Conservation (phyloP, 2,329 filamentous ascomycete species). For the Fusarium nurragi region DNA sequence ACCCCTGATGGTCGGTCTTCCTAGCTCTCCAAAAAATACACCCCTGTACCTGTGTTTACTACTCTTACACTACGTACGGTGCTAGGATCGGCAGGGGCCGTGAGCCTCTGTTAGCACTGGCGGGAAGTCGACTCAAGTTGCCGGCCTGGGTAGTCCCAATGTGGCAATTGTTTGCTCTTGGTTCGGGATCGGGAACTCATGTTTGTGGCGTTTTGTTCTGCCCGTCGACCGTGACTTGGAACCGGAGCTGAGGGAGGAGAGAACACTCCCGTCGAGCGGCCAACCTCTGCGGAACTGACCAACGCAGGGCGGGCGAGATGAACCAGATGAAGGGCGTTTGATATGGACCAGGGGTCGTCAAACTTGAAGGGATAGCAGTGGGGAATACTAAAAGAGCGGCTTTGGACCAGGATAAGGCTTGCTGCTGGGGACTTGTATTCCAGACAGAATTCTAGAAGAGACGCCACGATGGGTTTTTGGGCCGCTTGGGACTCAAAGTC, state of each 20-base stretch:
- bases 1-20: constrained; percentile 35
- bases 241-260: background rate
- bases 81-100: constrained; percentile 44
- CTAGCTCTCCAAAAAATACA: constrained; percentile 14
- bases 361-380: constrained; percentile 33
- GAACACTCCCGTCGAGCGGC: background rate
- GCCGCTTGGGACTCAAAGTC: constrained; percentile 11
- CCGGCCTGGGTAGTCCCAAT: constrained; percentile 24
- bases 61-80: constrained; percentile 5
- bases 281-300: constrained; percentile 14
- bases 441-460: constrained; percentile 44
- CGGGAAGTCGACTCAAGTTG: constrained; percentile 29
- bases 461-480: constrained; percentile 28
- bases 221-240: too few species aligned
- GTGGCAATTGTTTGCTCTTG: constrained; percentile 30
- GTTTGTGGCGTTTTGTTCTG: constrained; percentile 18
- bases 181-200: constrained; percentile 4
- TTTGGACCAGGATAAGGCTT: constrained; percentile 34
- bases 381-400: constrained; percentile 37
- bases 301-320: constrained; percentile 41
- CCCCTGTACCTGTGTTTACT: constrained; percentile 12
- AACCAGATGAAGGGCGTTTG: constrained; percentile 40
- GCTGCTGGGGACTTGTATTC: constrained; percentile 39
- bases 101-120: constrained; percentile 35
- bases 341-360: constrained; percentile 34